A percentile compares a stretch with the other conserved stretches of the same genome.
Conservation (phyloP, 352 stramenopile species). For the Phytophthora ohioensis region DNA sequence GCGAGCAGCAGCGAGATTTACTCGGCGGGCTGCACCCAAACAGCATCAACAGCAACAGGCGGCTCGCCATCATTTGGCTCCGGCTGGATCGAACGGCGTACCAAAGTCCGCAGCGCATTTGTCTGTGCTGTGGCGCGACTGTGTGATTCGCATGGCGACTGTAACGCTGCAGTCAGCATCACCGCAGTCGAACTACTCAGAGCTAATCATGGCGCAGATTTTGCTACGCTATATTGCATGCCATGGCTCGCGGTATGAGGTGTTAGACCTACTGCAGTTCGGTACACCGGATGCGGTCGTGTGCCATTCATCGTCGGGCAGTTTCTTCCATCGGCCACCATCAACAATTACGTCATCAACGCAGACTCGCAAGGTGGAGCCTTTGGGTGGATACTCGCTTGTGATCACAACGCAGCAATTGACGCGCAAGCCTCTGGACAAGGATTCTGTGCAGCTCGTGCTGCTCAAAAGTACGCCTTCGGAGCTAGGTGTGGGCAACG, state of each 20-base stretch:
- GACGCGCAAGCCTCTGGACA: constrained; percentile 53
- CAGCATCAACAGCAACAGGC: constrained; percentile 27
- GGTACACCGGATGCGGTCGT: constrained; percentile 86
- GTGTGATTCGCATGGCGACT: constrained; percentile 56
- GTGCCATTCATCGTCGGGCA: constrained; percentile 76
- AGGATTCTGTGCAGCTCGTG: constrained; percentile 77
- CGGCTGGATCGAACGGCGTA: background rate
- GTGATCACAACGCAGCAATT: constrained; percentile 82
- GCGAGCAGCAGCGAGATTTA: constrained; percentile 24
- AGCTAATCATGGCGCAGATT: constrained; percentile 81
- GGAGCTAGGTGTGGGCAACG: constrained; percentile 52
- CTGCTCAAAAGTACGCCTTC: constrained; percentile 64
- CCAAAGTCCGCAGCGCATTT: constrained; percentile 24
- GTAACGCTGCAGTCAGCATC: constrained; percentile 67
- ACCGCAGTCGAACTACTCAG: constrained; percentile 73
- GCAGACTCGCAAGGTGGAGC: constrained; percentile 28
- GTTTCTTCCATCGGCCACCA: constrained; percentile 77
- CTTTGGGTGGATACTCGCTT: constrained; percentile 68
- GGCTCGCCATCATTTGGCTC: constrained; percentile 1
- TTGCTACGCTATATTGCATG: constrained; percentile 88
- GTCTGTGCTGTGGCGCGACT: constrained; percentile 47
- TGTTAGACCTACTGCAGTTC: constrained; percentile 87
- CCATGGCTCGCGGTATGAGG: constrained; percentile 81
- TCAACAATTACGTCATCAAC: constrained; percentile 38
- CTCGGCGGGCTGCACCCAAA: constrained; percentile 17